Evolutionary conservation across 2,329 filamentous ascomycete species (phyloP), one percentile per base, ranked within the genome.

Genomic region (Monosporascus sp.): DNA sequence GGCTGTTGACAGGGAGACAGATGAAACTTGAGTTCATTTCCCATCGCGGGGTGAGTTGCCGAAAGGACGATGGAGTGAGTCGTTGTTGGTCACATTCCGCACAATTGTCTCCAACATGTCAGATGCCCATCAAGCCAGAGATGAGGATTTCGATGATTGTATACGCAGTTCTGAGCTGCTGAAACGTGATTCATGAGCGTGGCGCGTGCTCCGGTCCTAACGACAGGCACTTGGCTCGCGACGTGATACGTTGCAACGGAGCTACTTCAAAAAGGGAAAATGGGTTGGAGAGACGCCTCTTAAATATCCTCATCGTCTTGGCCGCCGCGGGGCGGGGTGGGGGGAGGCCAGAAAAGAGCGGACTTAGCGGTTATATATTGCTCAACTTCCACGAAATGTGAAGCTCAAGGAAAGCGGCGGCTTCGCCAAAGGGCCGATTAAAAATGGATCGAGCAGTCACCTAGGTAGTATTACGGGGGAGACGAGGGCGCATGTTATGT

Each of bases 21-120:
- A 56, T 27, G 56, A 61, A 57, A 58, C 55, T 60, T 57, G 47
- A 57, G 46, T 57, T 53, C 20, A 56, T 49, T 51, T 54, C 44
- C 52, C 22, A 47, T 38, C 11, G 48, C 18, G 25, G 6, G 24
- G 18, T 6, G 24, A 6, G 35, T 3, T 1, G n/a, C 5, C n/a
- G 5, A 22, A 17, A 55, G 49, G 54, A 56, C 48, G 58, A 54
- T 56, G 47, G 55, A 35, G 39, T 39, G 48, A 48, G 50, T 31
- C 31, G 48, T 56, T 54, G 39, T 38, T 51, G 44, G 37, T 49
- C 37, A 52, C 48, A 18, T 49, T 27, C 20, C 35, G 46, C 24
- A 15, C 24, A 41, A 24, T 47, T 47, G 3, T 35, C 31, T 35
- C 9, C 31, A 9, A 35, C 31, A 14, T 14, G 31, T 14, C 31